These are phyloP conservation scores for Tetrapyrgos nigripes DNA, from an alignment of 1,284 basidiomycete species.

Conservation along the genomic window DNA sequence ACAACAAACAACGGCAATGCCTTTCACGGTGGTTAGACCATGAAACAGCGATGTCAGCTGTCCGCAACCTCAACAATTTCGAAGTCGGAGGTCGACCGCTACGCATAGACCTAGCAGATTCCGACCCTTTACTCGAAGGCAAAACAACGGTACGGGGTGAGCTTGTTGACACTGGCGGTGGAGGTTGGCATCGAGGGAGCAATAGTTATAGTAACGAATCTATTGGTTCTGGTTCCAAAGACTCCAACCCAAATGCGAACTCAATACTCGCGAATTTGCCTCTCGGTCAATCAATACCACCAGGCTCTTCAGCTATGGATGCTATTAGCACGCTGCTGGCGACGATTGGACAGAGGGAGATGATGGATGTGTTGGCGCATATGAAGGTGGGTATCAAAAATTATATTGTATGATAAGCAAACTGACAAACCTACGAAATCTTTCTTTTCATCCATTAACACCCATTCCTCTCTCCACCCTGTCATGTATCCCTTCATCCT, in stretches of 20 bases:
- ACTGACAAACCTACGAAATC: too few relatives aligned
- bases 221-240: slow-evolving; percentile 53
- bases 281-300: slow-evolving; percentile 77
- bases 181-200: slow-evolving; percentile 4
- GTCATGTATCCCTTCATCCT: background rate
- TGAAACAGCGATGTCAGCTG: slow-evolving; percentile 85
- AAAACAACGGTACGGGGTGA: slow-evolving; percentile 66
- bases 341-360: slow-evolving; percentile 81
- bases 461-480: too few relatives aligned
- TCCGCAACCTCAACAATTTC: slow-evolving; percentile 86
- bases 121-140: slow-evolving; percentile 63
- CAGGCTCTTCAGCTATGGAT: slow-evolving; percentile 83
- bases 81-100: slow-evolving; percentile 86
- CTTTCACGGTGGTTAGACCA: slow-evolving; percentile 66
- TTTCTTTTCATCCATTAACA: background rate
- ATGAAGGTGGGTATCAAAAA: slow-evolving; percentile 81
- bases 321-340: slow-evolving; percentile 90
- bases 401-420: too few relatives aligned
- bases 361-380: slow-evolving; percentile 95
- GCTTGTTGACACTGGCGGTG: slow-evolving; percentile 39
- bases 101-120: slow-evolving; percentile 80
- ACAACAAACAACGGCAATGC: too few relatives aligned
- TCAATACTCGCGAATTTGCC: slow-evolving; percentile 75
- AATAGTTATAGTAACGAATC: slow-evolving; percentile 33
- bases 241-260: slow-evolving; percentile 50